Conservation (phyloP, 169 alveolate genomes). For the Miamiensis avidus region DNA sequence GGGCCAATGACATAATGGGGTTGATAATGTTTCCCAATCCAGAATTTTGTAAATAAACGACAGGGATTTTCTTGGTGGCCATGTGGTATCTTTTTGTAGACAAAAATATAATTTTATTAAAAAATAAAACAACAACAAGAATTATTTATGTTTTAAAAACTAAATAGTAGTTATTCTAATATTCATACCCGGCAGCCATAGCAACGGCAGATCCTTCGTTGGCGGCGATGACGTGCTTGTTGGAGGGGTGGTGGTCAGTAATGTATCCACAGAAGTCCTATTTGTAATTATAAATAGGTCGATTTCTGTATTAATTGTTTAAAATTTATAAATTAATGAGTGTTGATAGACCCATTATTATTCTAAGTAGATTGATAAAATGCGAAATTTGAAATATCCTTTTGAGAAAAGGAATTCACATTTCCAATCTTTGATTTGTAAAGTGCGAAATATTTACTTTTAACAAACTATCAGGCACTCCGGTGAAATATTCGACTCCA, state of each 20-base stretch:
- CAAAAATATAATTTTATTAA: too few relatives aligned
- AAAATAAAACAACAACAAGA: too few relatives aligned
- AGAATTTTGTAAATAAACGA: conserved; percentile 74
- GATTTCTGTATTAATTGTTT: too few relatives aligned
- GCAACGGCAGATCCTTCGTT: conserved; percentile 79
- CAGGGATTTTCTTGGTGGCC: conserved; percentile 71
- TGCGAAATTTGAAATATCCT: too few relatives aligned
- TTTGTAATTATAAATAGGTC: not conserved
- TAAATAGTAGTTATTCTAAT: too few relatives aligned
- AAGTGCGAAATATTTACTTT: not conserved
- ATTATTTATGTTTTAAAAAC: not conserved
- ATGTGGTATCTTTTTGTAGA: conserved; percentile 44
- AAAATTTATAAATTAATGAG: too few relatives aligned
- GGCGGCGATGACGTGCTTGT: conserved; percentile 70
- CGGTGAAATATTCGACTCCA: conserved; percentile 73
- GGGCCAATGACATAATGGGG: conserved; percentile 70
- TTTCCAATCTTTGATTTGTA: too few relatives aligned
- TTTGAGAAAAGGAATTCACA: too few relatives aligned
- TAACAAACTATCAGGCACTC: conserved; percentile 81
- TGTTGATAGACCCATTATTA: too few relatives aligned
- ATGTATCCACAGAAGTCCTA: conserved; percentile 50
- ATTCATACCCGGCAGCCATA: conserved; percentile 76
- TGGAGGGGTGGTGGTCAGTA: conserved; percentile 42
- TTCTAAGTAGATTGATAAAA: too few relatives aligned
- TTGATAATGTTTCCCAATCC: conserved; percentile 80